Conservation (phyloP, 2,329 filamentous ascomycete genomes). For the Alternaria longipes region DNA sequence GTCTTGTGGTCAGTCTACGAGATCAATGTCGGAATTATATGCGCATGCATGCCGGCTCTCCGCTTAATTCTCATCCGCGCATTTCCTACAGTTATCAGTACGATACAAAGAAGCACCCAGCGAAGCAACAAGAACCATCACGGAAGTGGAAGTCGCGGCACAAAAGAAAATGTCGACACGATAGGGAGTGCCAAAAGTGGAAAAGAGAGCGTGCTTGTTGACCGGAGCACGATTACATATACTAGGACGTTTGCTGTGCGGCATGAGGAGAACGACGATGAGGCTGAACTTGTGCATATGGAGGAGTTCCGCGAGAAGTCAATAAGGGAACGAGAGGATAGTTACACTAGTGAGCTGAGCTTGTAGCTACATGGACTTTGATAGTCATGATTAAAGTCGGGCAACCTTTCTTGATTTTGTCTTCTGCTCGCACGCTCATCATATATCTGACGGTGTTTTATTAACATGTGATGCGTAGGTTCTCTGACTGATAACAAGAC, state of each 20-base stretch:
- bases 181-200: slow-evolving; percentile 1
- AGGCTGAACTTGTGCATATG: neutral
- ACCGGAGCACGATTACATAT: slow-evolving; percentile 9
- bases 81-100: slow-evolving; percentile 44
- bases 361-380: neutral
- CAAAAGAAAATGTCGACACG: slow-evolving; percentile 19
- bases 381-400: neutral
- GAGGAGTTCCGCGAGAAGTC: neutral
- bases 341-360: neutral
- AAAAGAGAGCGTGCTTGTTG: neutral
- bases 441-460: too few species aligned
- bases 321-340: neutral
- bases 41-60: slow-evolving; percentile 53
- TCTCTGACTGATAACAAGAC: too few species aligned
- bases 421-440: too few species aligned
- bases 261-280: slow-evolving; percentile 9
- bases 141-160: slow-evolving; percentile 30
- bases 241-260: slow-evolving; percentile 14
- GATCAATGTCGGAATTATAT: slow-evolving; percentile 45
- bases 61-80: slow-evolving; percentile 46
- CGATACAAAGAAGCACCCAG: slow-evolving; percentile 22
- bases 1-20: slow-evolving; percentile 29
- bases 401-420: too few species aligned
- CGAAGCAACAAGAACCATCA: neutral
- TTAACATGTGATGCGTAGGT: too few species aligned